A percentile compares a stretch with the other conserved stretches of the same genome.
Evolutionary conservation across 495 filamentous ascomycete genomes (phyloP).

Genomic region (Penicillium macrosclerotiorum): DNA sequence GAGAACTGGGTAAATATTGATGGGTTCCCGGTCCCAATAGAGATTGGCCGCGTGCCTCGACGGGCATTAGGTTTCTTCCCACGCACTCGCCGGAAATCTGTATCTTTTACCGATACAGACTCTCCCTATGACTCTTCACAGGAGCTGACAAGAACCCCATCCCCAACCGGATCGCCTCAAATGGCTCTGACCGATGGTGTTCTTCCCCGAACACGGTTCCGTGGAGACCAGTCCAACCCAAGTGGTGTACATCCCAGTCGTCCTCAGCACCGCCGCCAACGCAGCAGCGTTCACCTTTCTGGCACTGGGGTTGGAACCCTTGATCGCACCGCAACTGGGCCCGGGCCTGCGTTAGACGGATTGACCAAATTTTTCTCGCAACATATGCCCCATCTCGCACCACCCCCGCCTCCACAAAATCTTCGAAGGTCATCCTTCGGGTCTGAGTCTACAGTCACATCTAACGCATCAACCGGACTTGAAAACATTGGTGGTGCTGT

Average conservation of each 20-base stretch:
- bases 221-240: slow-evolving; percentile 20
- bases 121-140: slow-evolving; percentile 32
- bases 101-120: slow-evolving; percentile 48
- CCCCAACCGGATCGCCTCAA: slow-evolving; percentile 32
- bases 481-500: slow-evolving; percentile 83
- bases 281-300: slow-evolving; percentile 52
- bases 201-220: slow-evolving; percentile 18
- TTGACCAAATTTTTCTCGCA: slow-evolving; percentile 76
- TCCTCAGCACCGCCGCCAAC: slow-evolving; percentile 37
- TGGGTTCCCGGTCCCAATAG: slow-evolving; percentile 63
- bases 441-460: slow-evolving; percentile 39
- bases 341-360: slow-evolving; percentile 77
- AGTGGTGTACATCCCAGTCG: slow-evolving; percentile 15
- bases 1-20: slow-evolving; percentile 83
- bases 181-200: slow-evolving; percentile 22
- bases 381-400: slow-evolving; percentile 70
- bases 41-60: slow-evolving; percentile 83
- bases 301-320: slow-evolving; percentile 86
- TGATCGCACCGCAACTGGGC: slow-evolving; percentile 60
- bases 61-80: slow-evolving; percentile 88
- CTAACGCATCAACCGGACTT: slow-evolving; percentile 55
- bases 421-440: slow-evolving; percentile 40
- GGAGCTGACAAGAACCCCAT: slow-evolving; percentile 34
- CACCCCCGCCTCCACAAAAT: slow-evolving; percentile 27
- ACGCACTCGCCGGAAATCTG: slow-evolving; percentile 78